Percentiles rank a stretch among this genome's conserved stretches.
Conservation (phyloP, 2,329 filamentous ascomycete species). For the Alternaria infectoria region DNA sequence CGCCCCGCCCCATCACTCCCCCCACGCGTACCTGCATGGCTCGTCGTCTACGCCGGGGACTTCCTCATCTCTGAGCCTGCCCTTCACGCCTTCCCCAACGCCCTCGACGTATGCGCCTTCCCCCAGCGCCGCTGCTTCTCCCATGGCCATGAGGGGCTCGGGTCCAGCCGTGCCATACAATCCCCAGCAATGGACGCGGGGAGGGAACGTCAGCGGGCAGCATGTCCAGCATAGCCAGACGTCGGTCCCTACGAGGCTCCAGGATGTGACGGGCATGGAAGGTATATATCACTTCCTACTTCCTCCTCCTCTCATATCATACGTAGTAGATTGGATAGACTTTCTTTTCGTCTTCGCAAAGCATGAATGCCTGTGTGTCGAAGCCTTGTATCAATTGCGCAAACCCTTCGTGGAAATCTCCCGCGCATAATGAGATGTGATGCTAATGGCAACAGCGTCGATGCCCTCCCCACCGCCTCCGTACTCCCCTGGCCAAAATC, state of each 20-base stretch:
- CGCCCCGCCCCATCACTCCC: constrained; percentile 41
- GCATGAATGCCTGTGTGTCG: not conserved
- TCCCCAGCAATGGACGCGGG: constrained; percentile 57
- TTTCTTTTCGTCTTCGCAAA: not conserved
- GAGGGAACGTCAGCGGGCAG: constrained; percentile 46
- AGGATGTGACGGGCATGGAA: constrained; percentile 57
- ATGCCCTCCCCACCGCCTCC: constrained; percentile 59
- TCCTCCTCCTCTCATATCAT: not conserved
- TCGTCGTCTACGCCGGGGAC: constrained; percentile 47
- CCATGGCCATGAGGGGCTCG: constrained; percentile 45
- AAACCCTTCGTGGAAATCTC: constrained; percentile 2
- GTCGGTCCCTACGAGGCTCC: constrained; percentile 37
- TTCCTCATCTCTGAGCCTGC: constrained; percentile 44
- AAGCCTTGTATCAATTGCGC: constrained; percentile 1
- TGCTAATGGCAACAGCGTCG: constrained; percentile 45
- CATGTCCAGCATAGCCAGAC: constrained; percentile 44
- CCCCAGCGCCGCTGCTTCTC: constrained; percentile 37
- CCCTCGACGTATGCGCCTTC: constrained; percentile 43
- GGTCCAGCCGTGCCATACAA: constrained; percentile 52
- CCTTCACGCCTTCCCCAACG: constrained; percentile 46
- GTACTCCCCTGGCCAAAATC: constrained; percentile 55
- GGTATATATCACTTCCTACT: constrained; percentile 41
- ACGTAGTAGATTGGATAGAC: constrained; percentile 2
- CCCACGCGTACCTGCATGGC: constrained; percentile 39
- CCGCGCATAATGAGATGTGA: constrained; percentile 7